Percentiles rank a stretch among this genome's conserved stretches.
phyloP scores from a whole-genome alignment of 257 asterid genomes.

The Euphrasia confusa region DNA sequence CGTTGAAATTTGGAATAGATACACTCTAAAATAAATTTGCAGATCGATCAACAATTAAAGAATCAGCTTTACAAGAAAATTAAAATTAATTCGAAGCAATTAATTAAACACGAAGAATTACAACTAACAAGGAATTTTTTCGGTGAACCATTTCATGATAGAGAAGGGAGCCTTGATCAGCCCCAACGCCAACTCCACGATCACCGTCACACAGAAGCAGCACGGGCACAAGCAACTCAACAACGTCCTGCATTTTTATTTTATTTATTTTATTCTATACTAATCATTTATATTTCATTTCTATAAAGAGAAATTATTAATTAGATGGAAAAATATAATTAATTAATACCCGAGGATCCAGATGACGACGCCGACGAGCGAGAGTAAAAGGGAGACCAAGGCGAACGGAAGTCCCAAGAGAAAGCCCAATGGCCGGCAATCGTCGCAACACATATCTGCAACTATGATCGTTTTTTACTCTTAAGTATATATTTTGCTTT shows the following conservation, averaged over 20 bases:
- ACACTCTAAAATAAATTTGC: too few relatives aligned
- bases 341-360: slow-evolving; percentile 62
- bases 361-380: slow-evolving; percentile 24
- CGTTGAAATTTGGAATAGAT: too few relatives aligned
- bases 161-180: slow-evolving; percentile 64
- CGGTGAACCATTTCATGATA: slow-evolving; percentile 52
- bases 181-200: slow-evolving; percentile 54
- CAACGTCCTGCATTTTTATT: slow-evolving; percentile 33
- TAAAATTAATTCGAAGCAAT: too few relatives aligned
- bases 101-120: too few relatives aligned
- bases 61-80: too few relatives aligned
- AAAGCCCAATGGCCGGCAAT: slow-evolving; percentile 35
- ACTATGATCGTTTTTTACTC: too few relatives aligned
- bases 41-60: too few relatives aligned
- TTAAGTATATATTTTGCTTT: too few relatives aligned
- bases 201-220: slow-evolving; percentile 62
- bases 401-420: slow-evolving; percentile 65
- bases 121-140: slow-evolving; percentile 53
- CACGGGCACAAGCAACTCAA: slow-evolving; percentile 79
- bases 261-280: neutral
- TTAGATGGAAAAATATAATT: neutral
- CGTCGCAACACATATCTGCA: slow-evolving; percentile 15
- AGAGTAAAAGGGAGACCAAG: slow-evolving; percentile 46
- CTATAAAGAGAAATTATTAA: slow-evolving; percentile 11
- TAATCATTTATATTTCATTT: too few relatives aligned